Base-by-base conservation (phyloP, 2,329 filamentous ascomycete genomes). In the Trichoderma endophyticum region DNA sequence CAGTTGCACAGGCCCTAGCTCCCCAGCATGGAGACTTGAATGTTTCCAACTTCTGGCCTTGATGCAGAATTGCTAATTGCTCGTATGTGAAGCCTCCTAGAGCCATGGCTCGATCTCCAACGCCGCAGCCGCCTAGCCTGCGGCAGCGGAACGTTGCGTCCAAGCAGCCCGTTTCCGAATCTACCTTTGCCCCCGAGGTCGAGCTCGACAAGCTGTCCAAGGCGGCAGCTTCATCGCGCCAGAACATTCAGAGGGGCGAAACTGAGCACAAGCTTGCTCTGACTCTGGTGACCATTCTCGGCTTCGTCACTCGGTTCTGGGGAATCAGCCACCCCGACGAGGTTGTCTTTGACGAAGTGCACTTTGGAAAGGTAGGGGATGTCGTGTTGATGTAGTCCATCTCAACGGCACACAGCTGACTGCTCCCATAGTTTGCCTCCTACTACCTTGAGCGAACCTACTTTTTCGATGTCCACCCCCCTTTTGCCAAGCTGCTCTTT, bases 401-500 rank as follows among this genome's bases (percentile, higher is more conserved):
- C 12, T 36, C 34, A 24, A 64, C 26, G 30, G 26, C 26, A 57
- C 9, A 18, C 24, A 34, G 51, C 43, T 61, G 26, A 70, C 30
- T 9, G 26, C 26, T 34, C 36, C 2, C 21, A 12, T 77, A 92
- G 90, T 92, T 92, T 79, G 90, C 90, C 71, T 92, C 90, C 11
- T 92, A 90, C 80, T 99, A 99, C 82, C 91, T 99, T 77, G 92
- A 98, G 84, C 92, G 94, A 78, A 98, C 94, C 74, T 99, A 98
- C 86, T 99, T 99, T 88, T 99, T 99, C 90, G 96, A 99, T 85
- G 96, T 99, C 70, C 96, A 99, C 82, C 96, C 96, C 76, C 96
- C 96, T 18, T 97, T 99, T 78, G 96, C 93, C 83, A 99, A 99
- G 87, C 94, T 99, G 73, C 91, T 99, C 65, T 98, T 98, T 81